Evolutionary conservation across 495 filamentous ascomycete species (phyloP), one percentile per base, ranked within the genome.

Genomic region (Hypoxylon intermedium): DNA sequence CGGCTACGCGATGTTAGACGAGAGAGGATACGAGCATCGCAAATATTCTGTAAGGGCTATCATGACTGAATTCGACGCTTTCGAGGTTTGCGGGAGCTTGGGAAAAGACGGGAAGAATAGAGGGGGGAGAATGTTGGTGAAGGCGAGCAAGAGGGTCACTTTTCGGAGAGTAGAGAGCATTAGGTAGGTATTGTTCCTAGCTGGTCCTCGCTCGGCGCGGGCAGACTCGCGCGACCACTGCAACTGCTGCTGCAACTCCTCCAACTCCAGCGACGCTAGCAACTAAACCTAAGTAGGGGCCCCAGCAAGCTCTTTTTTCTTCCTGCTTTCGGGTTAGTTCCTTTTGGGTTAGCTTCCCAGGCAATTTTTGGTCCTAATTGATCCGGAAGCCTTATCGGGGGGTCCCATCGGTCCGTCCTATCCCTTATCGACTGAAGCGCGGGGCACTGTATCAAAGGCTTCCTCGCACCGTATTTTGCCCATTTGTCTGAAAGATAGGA

Each of bases 31-130:
- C 56, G 33, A 60, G 57, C 58, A 65, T 71, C 64, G 62, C 63
- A 60, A 50, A 40, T 57, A 34, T 30, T 33, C 49, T 30, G 36
- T 43, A 24, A 51, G 30, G 57, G 26, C 53, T 68, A 65, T 62
- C 68, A 71, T 71, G 68, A 65, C 68, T 67, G 58, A 63, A 62
- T 55, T 58, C 40, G 54, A 64, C 59, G 45, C 41, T 55, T 36
- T 37, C 28, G 42, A 26, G 24, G 4, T 26, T 26, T 26, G 3
- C 4, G 24, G 7, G 7, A 26, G 1, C 24, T 34, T 30, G 33
- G 42, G 5, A 15, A 37, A 26, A 15, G 36, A n/a, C 16, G 9
- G 23, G 7, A 40, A 59, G 33, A 49, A 60, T 59, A 54, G 60
- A 53, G 44, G 41, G 55, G 63, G 40, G 58, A 31, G 30, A 45